These are phyloP conservation scores for Phytophthora macrochlamydospora DNA, from an alignment of 352 stramenopile species.

Conservation along the genomic window DNA sequence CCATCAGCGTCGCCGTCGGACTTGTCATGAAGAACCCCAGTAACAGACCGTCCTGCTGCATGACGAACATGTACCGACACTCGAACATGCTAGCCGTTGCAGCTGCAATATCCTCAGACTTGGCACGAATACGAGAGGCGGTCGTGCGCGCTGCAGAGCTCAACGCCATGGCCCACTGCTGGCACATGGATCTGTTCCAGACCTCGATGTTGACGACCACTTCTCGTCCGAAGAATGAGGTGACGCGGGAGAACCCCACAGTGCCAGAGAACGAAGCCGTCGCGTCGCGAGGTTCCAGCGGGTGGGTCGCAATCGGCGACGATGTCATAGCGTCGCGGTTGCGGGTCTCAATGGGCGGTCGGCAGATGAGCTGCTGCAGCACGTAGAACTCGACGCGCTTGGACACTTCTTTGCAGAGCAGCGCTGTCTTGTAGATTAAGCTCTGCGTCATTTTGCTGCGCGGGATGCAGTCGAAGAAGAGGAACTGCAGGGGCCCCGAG, in stretches of 20 bases:
- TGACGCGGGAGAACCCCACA: conserved; percentile 44
- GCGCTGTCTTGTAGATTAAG: conserved; percentile 45
- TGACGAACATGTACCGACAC: conserved; percentile 69
- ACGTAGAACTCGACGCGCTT: conserved; percentile 56
- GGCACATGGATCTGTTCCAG: conserved; percentile 75
- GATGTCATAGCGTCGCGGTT: conserved; percentile 39
- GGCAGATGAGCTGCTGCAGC: conserved; percentile 56
- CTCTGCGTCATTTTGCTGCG: conserved; percentile 61
- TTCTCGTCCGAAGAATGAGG: conserved; percentile 59
- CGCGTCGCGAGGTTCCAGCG: conserved; percentile 22
- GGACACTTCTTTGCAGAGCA: conserved; percentile 45
- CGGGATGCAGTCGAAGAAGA: conserved; percentile 77
- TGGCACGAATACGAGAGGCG: conserved; percentile 23
- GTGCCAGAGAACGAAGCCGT: conserved; percentile 7
- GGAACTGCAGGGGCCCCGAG: conserved; percentile 75
- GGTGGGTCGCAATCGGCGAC: conserved; percentile 26
- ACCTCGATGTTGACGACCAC: conserved; percentile 61
- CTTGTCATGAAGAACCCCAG: conserved; percentile 63
- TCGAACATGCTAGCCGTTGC: conserved; percentile 45
- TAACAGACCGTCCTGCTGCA: conserved; percentile 67
- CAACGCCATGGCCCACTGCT: conserved; percentile 44
- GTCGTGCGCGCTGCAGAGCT: conserved; percentile 26
- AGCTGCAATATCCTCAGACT: background rate
- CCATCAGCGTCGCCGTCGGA: conserved; percentile 58
- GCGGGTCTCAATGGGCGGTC: conserved; percentile 43